These are phyloP conservation scores for Ascobolus immersus DNA, from an alignment of 495 filamentous ascomycete genomes.

Conservation along the genomic window DNA sequence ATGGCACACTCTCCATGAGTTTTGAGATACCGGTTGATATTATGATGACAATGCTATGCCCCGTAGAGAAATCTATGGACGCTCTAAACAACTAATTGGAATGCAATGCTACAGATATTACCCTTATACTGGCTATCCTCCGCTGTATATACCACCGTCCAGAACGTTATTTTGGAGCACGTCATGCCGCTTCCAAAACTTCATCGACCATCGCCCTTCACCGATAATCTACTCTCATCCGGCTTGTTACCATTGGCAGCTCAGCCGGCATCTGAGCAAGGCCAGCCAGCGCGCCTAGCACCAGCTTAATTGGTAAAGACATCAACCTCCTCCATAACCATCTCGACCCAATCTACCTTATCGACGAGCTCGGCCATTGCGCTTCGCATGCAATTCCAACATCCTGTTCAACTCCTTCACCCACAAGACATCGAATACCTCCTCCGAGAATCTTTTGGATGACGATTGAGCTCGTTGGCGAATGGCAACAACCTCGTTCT, in stretches of 20 bases:
- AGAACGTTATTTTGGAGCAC: conserved; percentile 13
- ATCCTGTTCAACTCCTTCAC: conserved; percentile 41
- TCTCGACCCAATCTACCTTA: too few species aligned
- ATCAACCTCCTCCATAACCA: background rate
- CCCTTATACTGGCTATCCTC: conserved; percentile 48
- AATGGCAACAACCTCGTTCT: conserved; percentile 43
- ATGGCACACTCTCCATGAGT: conserved; percentile 16
- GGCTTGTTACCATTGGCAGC: background rate
- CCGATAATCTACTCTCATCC: too few species aligned
- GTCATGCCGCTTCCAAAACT: conserved; percentile 12
- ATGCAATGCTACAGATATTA: conserved; percentile 23
- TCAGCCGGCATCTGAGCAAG: background rate
- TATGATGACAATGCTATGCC: conserved; percentile 12
- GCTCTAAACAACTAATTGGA: conserved; percentile 15
- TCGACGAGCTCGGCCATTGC: too few species aligned
- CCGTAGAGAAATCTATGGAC: conserved; percentile 11
- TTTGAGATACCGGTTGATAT: conserved; percentile 13
- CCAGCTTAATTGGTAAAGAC: background rate
- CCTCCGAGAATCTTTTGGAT: conserved; percentile 64
- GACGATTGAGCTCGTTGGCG: conserved; percentile 46
- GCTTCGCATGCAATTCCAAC: conserved; percentile 25
- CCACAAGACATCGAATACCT: conserved; percentile 59
- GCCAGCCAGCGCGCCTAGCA: background rate
- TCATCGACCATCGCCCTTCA: too few species aligned
- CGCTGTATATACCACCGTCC: conserved; percentile 13